Base-by-base conservation (phyloP, 1,284 basidiomycete genomes). In the Hymenochaete sp. region DNA sequence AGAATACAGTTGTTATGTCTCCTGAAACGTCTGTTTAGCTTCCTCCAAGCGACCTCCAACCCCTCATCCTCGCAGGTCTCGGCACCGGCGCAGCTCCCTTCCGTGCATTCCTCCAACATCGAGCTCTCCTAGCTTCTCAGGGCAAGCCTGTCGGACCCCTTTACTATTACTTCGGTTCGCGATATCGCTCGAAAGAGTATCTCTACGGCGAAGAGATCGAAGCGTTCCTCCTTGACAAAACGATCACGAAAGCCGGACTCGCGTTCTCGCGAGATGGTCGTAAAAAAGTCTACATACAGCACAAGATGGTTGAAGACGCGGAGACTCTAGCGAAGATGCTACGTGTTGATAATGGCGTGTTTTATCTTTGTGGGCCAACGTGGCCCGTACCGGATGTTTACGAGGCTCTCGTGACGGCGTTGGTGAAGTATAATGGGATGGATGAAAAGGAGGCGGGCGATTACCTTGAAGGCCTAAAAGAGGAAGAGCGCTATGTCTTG, bases 351-450 rank as follows among this genome's bases (percentile, higher is more conserved):
- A 66, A 79, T 25, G 92, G 87, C 18, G 89, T 85, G 58, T 98
- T 98, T 68, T 98, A 95, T 65, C 73, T 99, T 42, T 98, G 96
- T 64, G 96, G 96, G 28, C 93, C 93, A 29, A 97, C 93, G 21
- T 97, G 93, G 93, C 95, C 95, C 21, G 93, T 98, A 13, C 93
- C 95, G 4, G 96, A 98, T 59, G 90, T 98, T 11, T 95, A 88
- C 59, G 87, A 95, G 64, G 89, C 93, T 1, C 72, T 99, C 40
- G 82, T 93, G 14, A 77, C 77, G 27, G 82, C 89, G 1, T 68
- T 97, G 51, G 73, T 76, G 29, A 77, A 82, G 60, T 79, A 81
- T 56, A 79, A 81, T 51, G 82, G 82, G 21, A 68, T 80, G 60
- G 72, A 77, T 13, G 67, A 72, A 43, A 72, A 79, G 52, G 65